Evolutionary conservation across 345 rosid species (phyloP).

Genomic region (Linum tenue): DNA sequence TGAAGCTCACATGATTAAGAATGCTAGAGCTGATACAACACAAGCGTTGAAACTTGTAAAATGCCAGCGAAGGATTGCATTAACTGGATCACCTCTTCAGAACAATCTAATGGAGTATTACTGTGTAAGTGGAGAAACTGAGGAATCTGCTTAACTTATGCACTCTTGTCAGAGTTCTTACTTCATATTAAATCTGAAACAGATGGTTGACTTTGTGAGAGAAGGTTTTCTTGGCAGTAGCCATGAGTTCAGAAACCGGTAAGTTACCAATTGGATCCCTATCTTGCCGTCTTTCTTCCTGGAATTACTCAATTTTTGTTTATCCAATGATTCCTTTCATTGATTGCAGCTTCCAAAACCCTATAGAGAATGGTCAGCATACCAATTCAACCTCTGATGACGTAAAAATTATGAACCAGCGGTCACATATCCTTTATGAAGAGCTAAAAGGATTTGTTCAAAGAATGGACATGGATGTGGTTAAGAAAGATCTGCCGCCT

Average conservation of each 20-base stretch:
- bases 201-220: conserved; percentile 99
- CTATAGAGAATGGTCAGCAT: conserved; percentile 97
- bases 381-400: conserved; percentile 90
- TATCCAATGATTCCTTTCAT: conserved; percentile 13
- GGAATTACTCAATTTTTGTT: conserved; percentile 7
- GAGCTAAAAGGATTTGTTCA: conserved; percentile 98
- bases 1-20: conserved; percentile 97
- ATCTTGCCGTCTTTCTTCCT: conserved; percentile 12
- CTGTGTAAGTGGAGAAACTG: conserved; percentile 54
- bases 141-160: background rate
- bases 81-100: conserved; percentile 99
- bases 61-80: conserved; percentile 98
- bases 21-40: conserved; percentile 94
- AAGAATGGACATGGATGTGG: conserved; percentile 99
- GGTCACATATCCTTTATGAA: conserved; percentile 96
- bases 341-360: conserved; percentile 84
- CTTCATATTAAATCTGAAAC: conserved; percentile 23
- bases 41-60: conserved; percentile 90
- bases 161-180: conserved; percentile 7
- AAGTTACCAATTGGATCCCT: conserved; percentile 24
- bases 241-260: conserved; percentile 96
- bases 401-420: conserved; percentile 97
- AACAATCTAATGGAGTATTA: conserved; percentile 99
- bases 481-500: conserved; percentile 94
- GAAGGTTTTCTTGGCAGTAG: conserved; percentile 99